Base-by-base conservation (phyloP, 352 stramenopile genomes). In the Pythium scleroteichum region DNA sequence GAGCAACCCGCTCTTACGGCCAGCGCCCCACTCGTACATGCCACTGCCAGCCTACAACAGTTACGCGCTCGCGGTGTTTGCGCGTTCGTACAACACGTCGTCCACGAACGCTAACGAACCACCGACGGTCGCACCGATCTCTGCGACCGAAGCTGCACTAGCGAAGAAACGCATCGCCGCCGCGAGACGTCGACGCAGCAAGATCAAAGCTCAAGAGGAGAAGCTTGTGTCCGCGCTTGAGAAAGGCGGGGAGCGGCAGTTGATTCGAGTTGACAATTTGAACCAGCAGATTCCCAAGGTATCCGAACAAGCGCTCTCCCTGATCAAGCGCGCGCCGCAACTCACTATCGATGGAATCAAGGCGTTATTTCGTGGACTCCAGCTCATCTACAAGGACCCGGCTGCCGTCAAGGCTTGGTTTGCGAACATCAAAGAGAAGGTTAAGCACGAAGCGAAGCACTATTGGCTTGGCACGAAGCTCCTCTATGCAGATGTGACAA, bases 381-480 rank as follows among this genome's bases (percentile, higher is more conserved):
- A 78, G 52, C 63, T 94, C 20, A 61, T 92, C 40, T 67, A 79
- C 51, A 82, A 71, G 45, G 82, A 94, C 60, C 85, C 85, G 3
- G 70, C 73, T 14, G 71, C 72, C 1, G 85, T 88, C 13, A 82
- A 83, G 46, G 77, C 71, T 26, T 94, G 81, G 82, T 53, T 79
- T 14, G 52, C 58, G n/a, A 68, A 76, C 42, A 75, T 84, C 35
- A 96, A 95, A 67, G 78, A 95, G 4, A 80, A 78, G 38, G 77
- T 86, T 78, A 94, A 97, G 58, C 79, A 97, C 27, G 94, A 98
- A 68, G 67, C 96, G 13, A 85, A 98, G 73, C 97, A 99, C 75
- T 99, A 98, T 65, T 99, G 92, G 88, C 84, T 98, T 42, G 96
- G 96, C 56, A 97, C 85, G 41, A 99, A 99, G 77, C 79, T 99